Evolutionary conservation across 768 basidiomycete species (phyloP).

Genomic region (Macrolepiota fuliginosa): DNA sequence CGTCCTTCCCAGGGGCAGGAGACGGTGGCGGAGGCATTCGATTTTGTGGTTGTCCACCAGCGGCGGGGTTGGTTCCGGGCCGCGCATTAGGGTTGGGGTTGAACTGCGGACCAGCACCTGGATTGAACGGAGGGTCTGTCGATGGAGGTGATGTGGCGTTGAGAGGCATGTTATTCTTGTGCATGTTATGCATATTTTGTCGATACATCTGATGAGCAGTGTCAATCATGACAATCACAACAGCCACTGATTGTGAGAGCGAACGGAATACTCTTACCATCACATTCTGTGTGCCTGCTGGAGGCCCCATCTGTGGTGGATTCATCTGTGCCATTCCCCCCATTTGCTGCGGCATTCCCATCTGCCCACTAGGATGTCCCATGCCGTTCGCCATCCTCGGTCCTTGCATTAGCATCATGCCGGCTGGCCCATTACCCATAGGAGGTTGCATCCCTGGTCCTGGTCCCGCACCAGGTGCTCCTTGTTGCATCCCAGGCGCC

Average conservation of each 20-base stretch:
- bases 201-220: constrained; percentile 22
- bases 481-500: constrained; percentile 11
- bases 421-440: constrained; percentile 8
- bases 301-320: constrained; percentile 15
- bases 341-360: constrained; percentile 32
- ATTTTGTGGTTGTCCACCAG: constrained; percentile 10
- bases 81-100: constrained; percentile 1
- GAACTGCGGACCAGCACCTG: constrained; percentile 6
- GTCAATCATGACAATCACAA: not conserved
- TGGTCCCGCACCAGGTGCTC: constrained; percentile 4
- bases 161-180: constrained; percentile 33
- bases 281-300: constrained; percentile 5
- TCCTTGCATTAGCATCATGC: constrained; percentile 35
- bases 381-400: constrained; percentile 27
- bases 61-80: constrained; percentile 2
- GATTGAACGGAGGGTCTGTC: constrained; percentile 2
- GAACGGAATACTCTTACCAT: constrained; percentile 20
- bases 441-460: constrained; percentile 10
- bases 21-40: constrained; percentile 12
- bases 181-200: constrained; percentile 25
- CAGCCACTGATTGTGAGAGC: not conserved
- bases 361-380: constrained; percentile 17
- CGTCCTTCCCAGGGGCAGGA: constrained; percentile 11
- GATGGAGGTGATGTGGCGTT: constrained; percentile 44
- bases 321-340: constrained; percentile 40